Evolutionary conservation across 2,329 filamentous ascomycete genomes (phyloP).

Genomic region (Aspergillus thermomutatus): DNA sequence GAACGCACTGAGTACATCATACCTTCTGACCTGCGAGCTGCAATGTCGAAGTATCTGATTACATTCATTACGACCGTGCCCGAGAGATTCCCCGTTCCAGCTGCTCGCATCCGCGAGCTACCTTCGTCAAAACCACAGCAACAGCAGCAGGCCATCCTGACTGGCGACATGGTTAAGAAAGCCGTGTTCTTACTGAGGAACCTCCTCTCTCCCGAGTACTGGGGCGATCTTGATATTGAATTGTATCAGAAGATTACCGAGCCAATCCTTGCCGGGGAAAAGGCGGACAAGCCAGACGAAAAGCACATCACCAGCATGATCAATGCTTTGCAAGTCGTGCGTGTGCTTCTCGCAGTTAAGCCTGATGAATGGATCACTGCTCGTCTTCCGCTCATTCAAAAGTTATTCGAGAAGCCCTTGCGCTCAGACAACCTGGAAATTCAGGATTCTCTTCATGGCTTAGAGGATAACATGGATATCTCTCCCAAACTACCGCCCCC

Average conservation of each 20-base stretch:
- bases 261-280: constrained; percentile 77
- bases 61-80: constrained; percentile 89
- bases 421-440: constrained; percentile 87
- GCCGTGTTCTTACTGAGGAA: constrained; percentile 78
- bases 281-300: constrained; percentile 75
- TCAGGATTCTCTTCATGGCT: constrained; percentile 82
- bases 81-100: constrained; percentile 77
- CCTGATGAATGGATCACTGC: constrained; percentile 85
- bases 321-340: constrained; percentile 89
- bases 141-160: constrained; percentile 43
- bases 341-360: constrained; percentile 84
- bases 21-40: constrained; percentile 63
- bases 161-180: constrained; percentile 79
- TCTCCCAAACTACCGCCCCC: constrained; percentile 70
- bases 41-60: constrained; percentile 91
- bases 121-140: constrained; percentile 43
- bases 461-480: constrained; percentile 67
- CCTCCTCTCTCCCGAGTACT: constrained; percentile 80
- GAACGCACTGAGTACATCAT: constrained; percentile 67
- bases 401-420: constrained; percentile 82
- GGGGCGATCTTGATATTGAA: constrained; percentile 89
- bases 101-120: constrained; percentile 62
- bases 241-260: constrained; percentile 89
- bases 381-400: constrained; percentile 74
- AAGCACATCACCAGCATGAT: constrained; percentile 84